phyloP scores from a whole-genome alignment of 1,284 basidiomycete species.

The Cryptococcus floricola region DNA sequence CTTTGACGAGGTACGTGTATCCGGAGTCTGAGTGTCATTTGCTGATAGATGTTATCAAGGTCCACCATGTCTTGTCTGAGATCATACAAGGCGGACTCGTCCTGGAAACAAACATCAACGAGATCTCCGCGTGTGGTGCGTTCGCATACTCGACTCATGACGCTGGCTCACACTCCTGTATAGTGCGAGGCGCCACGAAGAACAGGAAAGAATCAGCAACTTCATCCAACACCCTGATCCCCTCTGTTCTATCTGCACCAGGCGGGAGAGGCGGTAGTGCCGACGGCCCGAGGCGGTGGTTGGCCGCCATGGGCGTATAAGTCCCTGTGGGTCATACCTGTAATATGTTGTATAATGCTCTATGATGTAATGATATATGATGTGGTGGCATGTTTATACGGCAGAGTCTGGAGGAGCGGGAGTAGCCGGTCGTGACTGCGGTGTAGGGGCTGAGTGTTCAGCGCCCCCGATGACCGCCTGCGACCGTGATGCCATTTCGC shows the following conservation, averaged over 20 bases:
- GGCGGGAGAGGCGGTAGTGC: slow-evolving; percentile 24
- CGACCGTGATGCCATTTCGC: too few species aligned
- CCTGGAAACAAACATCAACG: slow-evolving; percentile 94
- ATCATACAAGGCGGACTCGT: slow-evolving; percentile 96
- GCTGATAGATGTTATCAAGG: slow-evolving; percentile 53
- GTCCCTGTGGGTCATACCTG: not conserved
- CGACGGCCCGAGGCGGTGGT: slow-evolving; percentile 39
- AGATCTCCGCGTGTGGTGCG: slow-evolving; percentile 73
- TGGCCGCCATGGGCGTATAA: slow-evolving; percentile 44
- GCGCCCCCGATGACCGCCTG: not conserved
- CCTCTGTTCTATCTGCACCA: slow-evolving; percentile 32
- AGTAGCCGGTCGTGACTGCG: not conserved
- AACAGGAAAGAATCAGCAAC: slow-evolving; percentile 44
- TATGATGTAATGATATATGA: not conserved
- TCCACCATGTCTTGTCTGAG: slow-evolving; percentile 89
- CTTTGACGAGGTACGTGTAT: slow-evolving; percentile 78
- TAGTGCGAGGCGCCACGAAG: slow-evolving; percentile 34
- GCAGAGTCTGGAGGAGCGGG: not conserved
- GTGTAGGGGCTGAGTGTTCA: not conserved
- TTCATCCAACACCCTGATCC: slow-evolving; percentile 41
- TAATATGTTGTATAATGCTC: not conserved
- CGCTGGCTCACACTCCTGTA: not conserved
- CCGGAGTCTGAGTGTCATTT: not conserved
- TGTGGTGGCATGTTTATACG: not conserved
- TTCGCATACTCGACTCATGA: slow-evolving; percentile 12